Percentiles rank a stretch among this genome's conserved stretches.
Evolutionary conservation across 257 asterid species (phyloP).

Genomic region (Fraxinus pennsylvanica): DNA sequence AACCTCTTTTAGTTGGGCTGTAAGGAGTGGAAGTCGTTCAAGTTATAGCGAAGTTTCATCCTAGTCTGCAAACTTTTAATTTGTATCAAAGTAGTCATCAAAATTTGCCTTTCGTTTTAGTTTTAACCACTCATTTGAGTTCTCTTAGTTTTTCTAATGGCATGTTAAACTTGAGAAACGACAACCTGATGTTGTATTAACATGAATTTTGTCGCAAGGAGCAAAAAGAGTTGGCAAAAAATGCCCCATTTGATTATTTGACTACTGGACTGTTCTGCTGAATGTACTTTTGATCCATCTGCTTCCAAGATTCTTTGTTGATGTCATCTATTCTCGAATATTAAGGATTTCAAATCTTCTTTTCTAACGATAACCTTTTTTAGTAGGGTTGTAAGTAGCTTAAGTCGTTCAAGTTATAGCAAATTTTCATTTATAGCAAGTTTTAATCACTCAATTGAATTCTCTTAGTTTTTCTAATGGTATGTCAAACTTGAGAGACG

Average conservation of each 20-base stretch:
- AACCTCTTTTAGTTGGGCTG: background rate
- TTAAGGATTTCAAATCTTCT: background rate
- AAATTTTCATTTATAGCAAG: too few relatives aligned
- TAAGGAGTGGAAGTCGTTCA: too few relatives aligned
- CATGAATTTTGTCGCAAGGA: constrained; percentile 79
- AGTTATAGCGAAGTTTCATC: too few relatives aligned
- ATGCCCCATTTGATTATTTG: constrained; percentile 48
- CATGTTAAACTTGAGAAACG: too few relatives aligned
- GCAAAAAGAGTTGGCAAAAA: constrained; percentile 76
- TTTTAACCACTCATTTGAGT: too few relatives aligned
- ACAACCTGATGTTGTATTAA: too few relatives aligned
- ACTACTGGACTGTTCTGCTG: background rate
- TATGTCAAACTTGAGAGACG: too few relatives aligned
- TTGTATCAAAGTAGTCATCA: background rate
- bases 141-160: too few relatives aligned
- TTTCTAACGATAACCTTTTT: background rate
- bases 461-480: too few relatives aligned
- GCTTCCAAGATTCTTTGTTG: background rate
- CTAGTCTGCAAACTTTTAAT: background rate
- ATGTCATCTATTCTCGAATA: background rate
- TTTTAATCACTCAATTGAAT: background rate
- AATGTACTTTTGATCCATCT: background rate
- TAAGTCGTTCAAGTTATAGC: background rate
- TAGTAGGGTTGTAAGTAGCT: background rate
- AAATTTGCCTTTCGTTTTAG: background rate